These are phyloP conservation scores for Aspergillus coremiiformis DNA, from an alignment of 495 filamentous ascomycete genomes.

Conservation along the genomic window DNA sequence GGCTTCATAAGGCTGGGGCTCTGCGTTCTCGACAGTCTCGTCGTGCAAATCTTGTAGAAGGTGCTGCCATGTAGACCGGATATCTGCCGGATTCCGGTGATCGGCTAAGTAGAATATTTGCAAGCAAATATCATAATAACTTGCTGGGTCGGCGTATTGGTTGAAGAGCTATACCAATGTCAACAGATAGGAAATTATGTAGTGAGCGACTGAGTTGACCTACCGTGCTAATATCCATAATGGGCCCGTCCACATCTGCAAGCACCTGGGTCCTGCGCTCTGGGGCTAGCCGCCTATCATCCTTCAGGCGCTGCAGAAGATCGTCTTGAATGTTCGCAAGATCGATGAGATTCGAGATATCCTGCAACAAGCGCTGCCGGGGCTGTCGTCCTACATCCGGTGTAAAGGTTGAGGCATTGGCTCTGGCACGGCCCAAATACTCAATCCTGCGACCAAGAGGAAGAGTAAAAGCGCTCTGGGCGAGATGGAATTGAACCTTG, in stretches of 20 bases:
- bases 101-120: conserved; percentile 84
- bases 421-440: conserved; percentile 79
- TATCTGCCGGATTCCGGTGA: conserved; percentile 74
- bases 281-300: conserved; percentile 56
- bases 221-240: conserved; percentile 68
- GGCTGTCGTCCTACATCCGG: conserved; percentile 63
- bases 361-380: conserved; percentile 70
- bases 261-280: conserved; percentile 56
- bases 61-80: conserved; percentile 75
- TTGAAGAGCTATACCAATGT: conserved; percentile 70
- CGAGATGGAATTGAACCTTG: conserved; percentile 73
- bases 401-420: conserved; percentile 72
- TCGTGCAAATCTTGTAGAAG: conserved; percentile 65
- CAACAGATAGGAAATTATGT: neutral
- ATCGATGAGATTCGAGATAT: conserved; percentile 80
- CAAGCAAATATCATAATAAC: conserved; percentile 87
- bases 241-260: conserved; percentile 60
- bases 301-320: conserved; percentile 68
- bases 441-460: conserved; percentile 73
- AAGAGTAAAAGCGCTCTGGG: conserved; percentile 69
- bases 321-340: conserved; percentile 94
- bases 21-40: conserved; percentile 45
- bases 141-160: conserved; percentile 74
- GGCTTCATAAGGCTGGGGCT: conserved; percentile 67
- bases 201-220: conserved; percentile 22